Base-by-base conservation (phyloP, 306 rosid species). In the Quercus rubra region DNA sequence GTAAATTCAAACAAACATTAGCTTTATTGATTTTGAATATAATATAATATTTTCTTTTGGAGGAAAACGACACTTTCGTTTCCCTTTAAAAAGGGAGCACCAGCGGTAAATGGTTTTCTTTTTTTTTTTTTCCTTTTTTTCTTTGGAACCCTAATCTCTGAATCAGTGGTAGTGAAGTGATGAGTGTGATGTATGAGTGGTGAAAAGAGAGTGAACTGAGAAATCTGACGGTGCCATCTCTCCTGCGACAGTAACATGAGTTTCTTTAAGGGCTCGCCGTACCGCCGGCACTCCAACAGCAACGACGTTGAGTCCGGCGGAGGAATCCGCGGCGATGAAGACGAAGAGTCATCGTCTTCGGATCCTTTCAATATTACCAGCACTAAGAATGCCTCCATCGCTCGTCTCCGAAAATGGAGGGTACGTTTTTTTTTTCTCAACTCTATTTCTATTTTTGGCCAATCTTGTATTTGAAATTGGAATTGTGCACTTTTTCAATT, bases 321-420 rank as follows among this genome's bases (percentile, higher is more conserved):
- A 27, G 5, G 43, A 23, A 74, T 76, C 66, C 77, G 72, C n/a
- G 93, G 2, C 46, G 3, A 79, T 35, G 35, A 21, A 6, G 92
- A 83, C 11, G 93, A 85, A 2, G 90, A 72, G 0, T 84, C 85
- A 2, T 55, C 33, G 3, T 77, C 77, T 0, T 77, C 84, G 4
- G 77, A 38, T 79, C 91, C 97, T 12, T 96, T 96, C 78, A 57
- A 80, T 28, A 96, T 96, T 71, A n/a, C 86, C 66, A 86, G 94
- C n/a, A 90, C 97, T 1, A 96, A 93, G 82, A 55, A 89, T 35
- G 99, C 94, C 78, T 81, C 99, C 1, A 19, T 92, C 20, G 92
- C 89, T 14, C 92, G 99, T n/a, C 98, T 96, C 72, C 80, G 81
- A 66, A 96, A 97, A 2, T 96, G 99, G 99, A 89, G 98, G 72